These are phyloP conservation scores for Boletus sensibilis DNA, from an alignment of 768 basidiomycete genomes.

Conservation along the genomic window DNA sequence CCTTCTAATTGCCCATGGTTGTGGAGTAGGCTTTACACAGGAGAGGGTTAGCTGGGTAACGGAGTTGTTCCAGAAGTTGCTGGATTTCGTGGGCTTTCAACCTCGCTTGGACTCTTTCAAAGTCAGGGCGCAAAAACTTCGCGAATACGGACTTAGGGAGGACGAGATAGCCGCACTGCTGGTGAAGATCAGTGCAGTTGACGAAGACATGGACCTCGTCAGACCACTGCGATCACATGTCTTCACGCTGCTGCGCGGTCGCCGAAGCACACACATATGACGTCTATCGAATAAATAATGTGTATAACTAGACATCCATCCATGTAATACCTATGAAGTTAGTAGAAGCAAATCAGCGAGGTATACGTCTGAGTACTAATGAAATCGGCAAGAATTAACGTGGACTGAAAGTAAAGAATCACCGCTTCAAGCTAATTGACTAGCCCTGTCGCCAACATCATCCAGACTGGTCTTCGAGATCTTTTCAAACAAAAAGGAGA, in stretches of 20 bases:
- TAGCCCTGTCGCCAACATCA: background rate
- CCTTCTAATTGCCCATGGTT: slow-evolving; percentile 20
- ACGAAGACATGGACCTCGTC: slow-evolving; percentile 18
- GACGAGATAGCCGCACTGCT: slow-evolving; percentile 21
- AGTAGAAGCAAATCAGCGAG: background rate
- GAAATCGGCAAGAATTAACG: background rate
- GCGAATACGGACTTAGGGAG: slow-evolving; percentile 27
- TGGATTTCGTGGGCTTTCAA: slow-evolving; percentile 22
- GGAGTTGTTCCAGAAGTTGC: slow-evolving; percentile 23
- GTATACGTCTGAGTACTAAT: background rate
- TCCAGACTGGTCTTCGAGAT: slow-evolving; percentile 31
- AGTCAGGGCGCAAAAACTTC: slow-evolving; percentile 25
- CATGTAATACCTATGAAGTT: slow-evolving; percentile 4
- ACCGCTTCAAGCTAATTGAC: background rate
- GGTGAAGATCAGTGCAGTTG: slow-evolving; percentile 22
- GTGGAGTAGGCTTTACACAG: slow-evolving; percentile 19
- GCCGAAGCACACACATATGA: slow-evolving; percentile 11
- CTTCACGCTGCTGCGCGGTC: slow-evolving; percentile 9
- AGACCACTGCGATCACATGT: slow-evolving; percentile 2
- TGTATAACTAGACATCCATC: slow-evolving; percentile 2
- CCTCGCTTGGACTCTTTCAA: slow-evolving; percentile 24
- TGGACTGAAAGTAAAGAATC: background rate
- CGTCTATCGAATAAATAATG: slow-evolving; percentile 4
- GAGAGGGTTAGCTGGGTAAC: slow-evolving; percentile 27
- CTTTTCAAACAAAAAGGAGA: slow-evolving; percentile 77